Evolutionary conservation across 371 early-diverging fungal genomes (phyloP).

Genomic region (Rhizopus microsporus): DNA sequence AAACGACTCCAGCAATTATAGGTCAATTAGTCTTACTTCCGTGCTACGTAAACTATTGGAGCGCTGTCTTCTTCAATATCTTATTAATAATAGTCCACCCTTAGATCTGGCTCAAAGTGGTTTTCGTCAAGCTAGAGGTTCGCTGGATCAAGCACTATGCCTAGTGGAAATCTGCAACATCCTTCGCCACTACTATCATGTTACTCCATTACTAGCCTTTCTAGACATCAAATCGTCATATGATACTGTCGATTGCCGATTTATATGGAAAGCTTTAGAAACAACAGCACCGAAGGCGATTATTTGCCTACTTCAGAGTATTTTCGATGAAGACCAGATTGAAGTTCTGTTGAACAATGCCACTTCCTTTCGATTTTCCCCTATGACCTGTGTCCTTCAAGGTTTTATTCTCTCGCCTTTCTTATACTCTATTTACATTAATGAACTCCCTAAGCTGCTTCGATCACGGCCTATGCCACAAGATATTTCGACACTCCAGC

Average conservation of each 20-base stretch:
- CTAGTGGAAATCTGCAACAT: slow-evolving; percentile 10
- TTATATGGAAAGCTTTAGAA: slow-evolving; percentile 20
- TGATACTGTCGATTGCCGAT: slow-evolving; percentile 27
- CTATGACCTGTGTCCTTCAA: slow-evolving; percentile 29
- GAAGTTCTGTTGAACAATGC: slow-evolving; percentile 6
- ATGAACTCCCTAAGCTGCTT: slow-evolving; percentile 15
- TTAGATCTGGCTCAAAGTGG: slow-evolving; percentile 26
- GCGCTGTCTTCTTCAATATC: background rate
- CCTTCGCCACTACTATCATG: background rate
- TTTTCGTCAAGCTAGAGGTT: too few species aligned
- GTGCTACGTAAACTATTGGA: too few species aligned
- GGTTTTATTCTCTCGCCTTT: slow-evolving; percentile 30
- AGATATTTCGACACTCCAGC: background rate
- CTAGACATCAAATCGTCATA: slow-evolving; percentile 37
- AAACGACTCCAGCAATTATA: too few species aligned
- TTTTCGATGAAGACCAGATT: slow-evolving; percentile 17
- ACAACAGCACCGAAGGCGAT: slow-evolving; percentile 8
- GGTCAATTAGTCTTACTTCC: too few species aligned
- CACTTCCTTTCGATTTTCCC: slow-evolving; percentile 3
- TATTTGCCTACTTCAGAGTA: slow-evolving; percentile 4
- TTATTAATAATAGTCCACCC: background rate
- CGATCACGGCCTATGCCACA: background rate
- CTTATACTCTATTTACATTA: slow-evolving; percentile 28
- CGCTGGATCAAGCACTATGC: background rate
- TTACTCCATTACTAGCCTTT: slow-evolving; percentile 20